Conservation (phyloP, 345 rosid species). For the Hirschfeldia incana region DNA sequence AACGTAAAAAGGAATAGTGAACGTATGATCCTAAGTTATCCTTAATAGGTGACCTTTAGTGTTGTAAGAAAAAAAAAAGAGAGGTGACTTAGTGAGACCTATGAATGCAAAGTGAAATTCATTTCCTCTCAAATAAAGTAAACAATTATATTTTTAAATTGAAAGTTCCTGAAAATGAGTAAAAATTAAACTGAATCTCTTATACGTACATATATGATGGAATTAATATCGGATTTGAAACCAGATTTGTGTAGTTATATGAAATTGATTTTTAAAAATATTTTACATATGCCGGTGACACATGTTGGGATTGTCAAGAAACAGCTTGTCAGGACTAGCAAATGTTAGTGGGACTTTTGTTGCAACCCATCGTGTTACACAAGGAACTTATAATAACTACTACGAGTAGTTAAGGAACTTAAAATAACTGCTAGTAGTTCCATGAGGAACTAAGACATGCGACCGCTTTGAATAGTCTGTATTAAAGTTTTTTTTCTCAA, state of each 20-base stretch:
- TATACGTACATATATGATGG: no score
- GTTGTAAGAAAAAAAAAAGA: no score
- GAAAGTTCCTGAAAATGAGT: no score
- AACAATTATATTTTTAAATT: no score
- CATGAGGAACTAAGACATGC: conserved; percentile 43
- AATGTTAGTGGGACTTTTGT: neutral
- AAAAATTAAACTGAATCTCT: no score
- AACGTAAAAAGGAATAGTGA: neutral
- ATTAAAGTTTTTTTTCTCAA: neutral
- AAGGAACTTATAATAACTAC: conserved; percentile 46
- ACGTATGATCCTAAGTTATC: neutral
- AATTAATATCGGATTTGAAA: no score
- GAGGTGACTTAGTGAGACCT: no score
- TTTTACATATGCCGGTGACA: neutral
- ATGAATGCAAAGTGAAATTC: neutral
- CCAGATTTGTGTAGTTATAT: neutral
- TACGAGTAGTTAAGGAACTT: conserved; percentile 19
- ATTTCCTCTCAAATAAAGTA: neutral
- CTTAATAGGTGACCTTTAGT: neutral
- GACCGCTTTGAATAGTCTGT: conserved; percentile 48
- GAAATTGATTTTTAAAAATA: neutral
- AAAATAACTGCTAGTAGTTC: conserved; percentile 38
- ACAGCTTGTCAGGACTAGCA: neutral
- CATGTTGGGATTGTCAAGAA: neutral
- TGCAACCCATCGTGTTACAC: neutral